Evolutionary conservation across 805 yeast species (phyloP).

Genomic region (Kodamaea leandrae): DNA sequence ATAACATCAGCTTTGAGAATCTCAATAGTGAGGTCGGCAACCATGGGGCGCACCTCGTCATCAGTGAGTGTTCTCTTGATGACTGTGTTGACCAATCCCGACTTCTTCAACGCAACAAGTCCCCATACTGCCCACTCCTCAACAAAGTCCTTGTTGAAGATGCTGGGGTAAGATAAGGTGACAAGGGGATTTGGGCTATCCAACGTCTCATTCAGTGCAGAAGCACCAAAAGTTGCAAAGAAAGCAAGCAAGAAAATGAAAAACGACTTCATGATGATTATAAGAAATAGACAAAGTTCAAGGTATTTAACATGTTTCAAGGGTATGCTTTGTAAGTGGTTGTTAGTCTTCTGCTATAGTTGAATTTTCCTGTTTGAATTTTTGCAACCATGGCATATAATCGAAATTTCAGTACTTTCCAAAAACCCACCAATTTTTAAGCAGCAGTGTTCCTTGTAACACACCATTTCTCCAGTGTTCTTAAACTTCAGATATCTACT

Average conservation of each 20-base stretch:
- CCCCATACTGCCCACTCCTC: constrained; percentile 18
- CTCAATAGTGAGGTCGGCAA: constrained; percentile 24
- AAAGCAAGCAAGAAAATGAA: not conserved
- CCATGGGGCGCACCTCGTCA: constrained; percentile 23
- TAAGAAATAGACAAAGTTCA: too few species aligned
- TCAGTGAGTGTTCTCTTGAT: constrained; percentile 29
- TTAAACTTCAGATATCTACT: too few species aligned
- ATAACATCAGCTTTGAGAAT: constrained; percentile 28
- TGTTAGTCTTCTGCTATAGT: too few species aligned
- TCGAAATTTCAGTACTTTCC: too few species aligned
- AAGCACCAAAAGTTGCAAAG: not conserved
- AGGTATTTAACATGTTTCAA: too few species aligned
- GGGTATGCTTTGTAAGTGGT: too few species aligned
- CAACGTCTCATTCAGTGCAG: not conserved
- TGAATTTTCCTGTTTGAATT: too few species aligned
- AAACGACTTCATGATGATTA: constrained; percentile 2
- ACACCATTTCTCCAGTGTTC: too few species aligned
- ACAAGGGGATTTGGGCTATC: not conserved
- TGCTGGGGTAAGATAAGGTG: not conserved
- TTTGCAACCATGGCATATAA: too few species aligned
- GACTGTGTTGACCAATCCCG: constrained; percentile 29
- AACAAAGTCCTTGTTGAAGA: constrained; percentile 4
- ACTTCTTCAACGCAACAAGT: constrained; percentile 25
- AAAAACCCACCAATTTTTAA: too few species aligned
- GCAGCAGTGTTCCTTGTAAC: too few species aligned